Evolutionary conservation across 768 basidiomycete species (phyloP).

Genomic region (Kwoniella dendrophila): DNA sequence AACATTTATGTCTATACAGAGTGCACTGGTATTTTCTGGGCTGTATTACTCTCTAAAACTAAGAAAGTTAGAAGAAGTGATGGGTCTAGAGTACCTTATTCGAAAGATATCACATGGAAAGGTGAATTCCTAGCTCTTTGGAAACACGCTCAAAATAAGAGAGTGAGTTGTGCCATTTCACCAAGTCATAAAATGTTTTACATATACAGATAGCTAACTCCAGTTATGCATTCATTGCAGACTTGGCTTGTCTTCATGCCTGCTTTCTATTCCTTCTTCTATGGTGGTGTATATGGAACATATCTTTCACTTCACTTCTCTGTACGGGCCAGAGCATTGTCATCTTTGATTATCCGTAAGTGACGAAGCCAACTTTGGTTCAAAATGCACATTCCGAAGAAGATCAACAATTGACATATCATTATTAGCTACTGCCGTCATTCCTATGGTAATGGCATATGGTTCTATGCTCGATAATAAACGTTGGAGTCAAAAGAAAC

Average conservation of each 20-base stretch:
- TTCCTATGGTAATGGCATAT: constrained; percentile 24
- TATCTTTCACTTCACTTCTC: constrained; percentile 32
- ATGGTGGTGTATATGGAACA: constrained; percentile 22
- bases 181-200: background rate
- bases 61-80: constrained; percentile 24
- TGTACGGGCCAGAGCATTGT: constrained; percentile 32
- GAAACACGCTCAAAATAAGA: constrained; percentile 19
- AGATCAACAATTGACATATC: background rate
- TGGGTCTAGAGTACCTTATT: constrained; percentile 17
- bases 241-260: constrained; percentile 24
- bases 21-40: constrained; percentile 15
- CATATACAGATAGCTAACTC: background rate
- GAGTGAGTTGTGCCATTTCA: background rate
- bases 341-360: constrained; percentile 39
- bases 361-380: background rate
- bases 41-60: constrained; percentile 17
- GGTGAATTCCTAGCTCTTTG: constrained; percentile 22
- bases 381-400: background rate
- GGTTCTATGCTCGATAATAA: constrained; percentile 25
- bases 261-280: constrained; percentile 31
- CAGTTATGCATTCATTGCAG: constrained; percentile 2
- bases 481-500: constrained; percentile 11
- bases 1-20: constrained; percentile 5
- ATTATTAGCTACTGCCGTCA: constrained; percentile 17
- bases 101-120: constrained; percentile 19